These are phyloP conservation scores for Herpotrichia juniperi DNA, from an alignment of 2,329 filamentous ascomycete genomes.

Conservation along the genomic window DNA sequence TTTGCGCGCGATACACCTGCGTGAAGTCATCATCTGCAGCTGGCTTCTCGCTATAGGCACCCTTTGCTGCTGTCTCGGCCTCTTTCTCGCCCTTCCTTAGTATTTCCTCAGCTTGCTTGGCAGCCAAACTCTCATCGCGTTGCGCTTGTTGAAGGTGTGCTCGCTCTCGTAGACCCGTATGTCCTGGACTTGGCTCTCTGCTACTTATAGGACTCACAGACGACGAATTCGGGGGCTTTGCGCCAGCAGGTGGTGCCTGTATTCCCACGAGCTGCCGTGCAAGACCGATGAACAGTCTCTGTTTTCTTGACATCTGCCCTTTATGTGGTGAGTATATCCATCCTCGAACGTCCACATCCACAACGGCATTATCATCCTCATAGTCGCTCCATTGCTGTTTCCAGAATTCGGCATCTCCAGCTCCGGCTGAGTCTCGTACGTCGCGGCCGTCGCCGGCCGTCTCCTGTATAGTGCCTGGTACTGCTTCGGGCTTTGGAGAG, in stretches of 20 bases:
- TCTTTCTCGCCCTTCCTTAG: conserved; percentile 74
- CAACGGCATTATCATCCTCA: conserved; percentile 82
- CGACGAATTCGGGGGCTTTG: conserved; percentile 45
- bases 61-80: conserved; percentile 71
- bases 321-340: conserved; percentile 91
- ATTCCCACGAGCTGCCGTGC: conserved; percentile 89
- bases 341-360: conserved; percentile 92
- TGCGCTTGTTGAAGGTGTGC: conserved; percentile 57
- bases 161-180: conserved; percentile 41
- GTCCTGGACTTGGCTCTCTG: conserved; percentile 51
- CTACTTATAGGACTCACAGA: conserved; percentile 48
- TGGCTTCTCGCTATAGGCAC: conserved; percentile 74
- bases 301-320: conserved; percentile 84
- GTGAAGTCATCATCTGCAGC: conserved; percentile 51
- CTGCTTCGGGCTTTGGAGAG: conserved; percentile 34
- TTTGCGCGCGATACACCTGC: conserved; percentile 46
- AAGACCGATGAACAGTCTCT: conserved; percentile 83
- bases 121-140: conserved; percentile 70
- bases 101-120: conserved; percentile 77
- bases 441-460: conserved; percentile 48
- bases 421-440: conserved; percentile 50
- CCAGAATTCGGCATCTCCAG: conserved; percentile 76
- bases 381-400: conserved; percentile 77
- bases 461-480: conserved; percentile 46
- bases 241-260: conserved; percentile 64